phyloP scores from a whole-genome alignment of 345 rosid species.

The Ceriops zippeliana region DNA sequence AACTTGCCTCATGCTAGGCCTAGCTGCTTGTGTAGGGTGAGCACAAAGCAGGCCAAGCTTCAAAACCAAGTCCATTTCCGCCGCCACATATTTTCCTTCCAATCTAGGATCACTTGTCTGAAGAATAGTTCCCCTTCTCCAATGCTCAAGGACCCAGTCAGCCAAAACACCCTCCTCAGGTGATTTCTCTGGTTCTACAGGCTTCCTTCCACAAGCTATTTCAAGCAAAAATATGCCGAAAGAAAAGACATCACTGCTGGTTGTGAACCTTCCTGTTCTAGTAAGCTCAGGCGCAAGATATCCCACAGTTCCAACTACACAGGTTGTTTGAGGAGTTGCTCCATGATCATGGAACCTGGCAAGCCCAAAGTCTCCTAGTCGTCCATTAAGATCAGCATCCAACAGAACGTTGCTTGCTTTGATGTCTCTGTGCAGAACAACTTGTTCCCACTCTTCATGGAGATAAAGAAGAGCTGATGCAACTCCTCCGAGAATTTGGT shows the following conservation, averaged over 20 bases:
- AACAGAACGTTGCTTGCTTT: conserved; percentile 18
- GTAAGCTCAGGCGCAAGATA: conserved; percentile 15
- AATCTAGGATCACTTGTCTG: conserved; percentile 10
- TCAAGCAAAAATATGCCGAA: conserved; percentile 20
- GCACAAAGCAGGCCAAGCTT: conserved; percentile 12
- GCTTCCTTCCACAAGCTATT: conserved; percentile 17
- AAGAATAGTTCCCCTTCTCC: conserved; percentile 12
- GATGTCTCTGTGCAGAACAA: conserved; percentile 18
- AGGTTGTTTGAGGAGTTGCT: conserved; percentile 15
- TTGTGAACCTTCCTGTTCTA: conserved; percentile 9
- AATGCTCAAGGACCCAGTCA: conserved; percentile 14
- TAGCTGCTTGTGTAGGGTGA: conserved; percentile 1
- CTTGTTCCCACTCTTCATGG: conserved; percentile 24
- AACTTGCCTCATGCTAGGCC: conserved; percentile 21
- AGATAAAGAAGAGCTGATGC: conserved; percentile 19
- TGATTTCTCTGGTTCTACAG: not conserved
- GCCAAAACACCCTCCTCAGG: conserved; percentile 6
- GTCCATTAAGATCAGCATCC: conserved; percentile 10
- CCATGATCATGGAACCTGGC: conserved; percentile 18
- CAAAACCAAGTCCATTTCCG: conserved; percentile 18
- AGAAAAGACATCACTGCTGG: conserved; percentile 19
- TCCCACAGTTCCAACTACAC: conserved; percentile 16
- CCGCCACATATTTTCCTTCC: conserved; percentile 1
- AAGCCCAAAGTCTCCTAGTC: conserved; percentile 18
- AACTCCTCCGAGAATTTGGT: conserved; percentile 12